Conservation (phyloP, 257 asterid species). For the Solanum clarkiae region DNA sequence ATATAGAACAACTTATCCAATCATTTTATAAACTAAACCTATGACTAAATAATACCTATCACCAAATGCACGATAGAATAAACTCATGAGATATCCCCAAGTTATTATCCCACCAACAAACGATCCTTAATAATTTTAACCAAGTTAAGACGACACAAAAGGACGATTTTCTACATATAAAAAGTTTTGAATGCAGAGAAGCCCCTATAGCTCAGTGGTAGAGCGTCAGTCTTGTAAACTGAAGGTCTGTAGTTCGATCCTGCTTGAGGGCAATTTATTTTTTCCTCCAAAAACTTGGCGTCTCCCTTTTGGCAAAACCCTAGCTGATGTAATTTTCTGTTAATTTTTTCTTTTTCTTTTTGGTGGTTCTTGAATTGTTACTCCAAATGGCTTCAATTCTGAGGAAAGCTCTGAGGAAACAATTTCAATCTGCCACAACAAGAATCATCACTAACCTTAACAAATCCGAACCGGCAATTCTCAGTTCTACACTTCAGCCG, state of each 20-base stretch:
- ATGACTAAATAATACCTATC: too few species aligned
- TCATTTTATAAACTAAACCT: too few species aligned
- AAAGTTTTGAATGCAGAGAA: not conserved
- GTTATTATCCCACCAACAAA: not conserved
- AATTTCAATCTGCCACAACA: constrained; percentile 16
- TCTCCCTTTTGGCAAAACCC: constrained; percentile 7
- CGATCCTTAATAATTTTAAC: too few species aligned
- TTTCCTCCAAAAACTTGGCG: not conserved
- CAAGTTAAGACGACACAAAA: too few species aligned
- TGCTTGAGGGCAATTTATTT: constrained; percentile 30
- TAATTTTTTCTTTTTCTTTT: too few species aligned
- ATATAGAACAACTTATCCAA: not conserved
- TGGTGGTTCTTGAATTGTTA: not conserved
- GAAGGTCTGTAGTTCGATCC: constrained; percentile 75
- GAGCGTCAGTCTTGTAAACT: constrained; percentile 78
- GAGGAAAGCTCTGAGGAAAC: constrained; percentile 33
- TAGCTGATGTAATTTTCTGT: not conserved
- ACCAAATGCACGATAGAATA: not conserved
- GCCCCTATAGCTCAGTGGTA: constrained; percentile 62
- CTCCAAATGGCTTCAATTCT: constrained; percentile 31
- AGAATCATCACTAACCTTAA: constrained; percentile 12
- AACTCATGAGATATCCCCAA: not conserved
- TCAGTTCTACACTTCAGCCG: not conserved
- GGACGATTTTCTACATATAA: not conserved
- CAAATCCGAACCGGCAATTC: constrained; percentile 7